Evolutionary conservation across 2,329 filamentous ascomycete species (phyloP).

Genomic region (Aureobasidium pullulans): DNA sequence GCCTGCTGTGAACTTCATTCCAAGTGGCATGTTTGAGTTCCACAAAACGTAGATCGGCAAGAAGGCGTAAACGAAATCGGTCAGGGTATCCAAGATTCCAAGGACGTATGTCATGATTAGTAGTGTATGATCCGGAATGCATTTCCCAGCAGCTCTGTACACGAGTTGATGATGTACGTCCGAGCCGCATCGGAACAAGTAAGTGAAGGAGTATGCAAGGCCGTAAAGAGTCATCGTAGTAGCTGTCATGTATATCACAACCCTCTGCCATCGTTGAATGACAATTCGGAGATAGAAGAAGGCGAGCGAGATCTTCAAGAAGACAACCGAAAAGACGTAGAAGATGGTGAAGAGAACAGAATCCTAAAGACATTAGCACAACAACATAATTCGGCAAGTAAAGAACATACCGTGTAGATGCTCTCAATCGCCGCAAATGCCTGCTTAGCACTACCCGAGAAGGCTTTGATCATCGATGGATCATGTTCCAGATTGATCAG

Average conservation of each 20-base stretch:
- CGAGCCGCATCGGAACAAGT: constrained; percentile 25
- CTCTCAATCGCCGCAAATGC: not conserved
- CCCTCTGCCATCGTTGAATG: constrained; percentile 30
- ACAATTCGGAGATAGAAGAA: constrained; percentile 40
- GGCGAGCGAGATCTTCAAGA: constrained; percentile 38
- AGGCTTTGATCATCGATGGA: not conserved
- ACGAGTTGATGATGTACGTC: constrained; percentile 19
- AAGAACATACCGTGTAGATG: not conserved
- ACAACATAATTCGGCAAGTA: no score
- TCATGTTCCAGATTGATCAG: not conserved
- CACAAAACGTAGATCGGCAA: constrained; percentile 35
- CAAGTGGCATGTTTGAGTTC: constrained; percentile 34
- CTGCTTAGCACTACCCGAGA: not conserved
- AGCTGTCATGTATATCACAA: constrained; percentile 22
- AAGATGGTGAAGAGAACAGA: constrained; percentile 23
- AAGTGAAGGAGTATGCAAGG: constrained; percentile 25
- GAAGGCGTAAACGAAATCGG: constrained; percentile 29
- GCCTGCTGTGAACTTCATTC: constrained; percentile 34
- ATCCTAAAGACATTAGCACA: not conserved
- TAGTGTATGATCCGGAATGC: constrained; percentile 17
- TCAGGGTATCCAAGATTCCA: constrained; percentile 29
- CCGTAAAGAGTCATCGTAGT: constrained; percentile 24
- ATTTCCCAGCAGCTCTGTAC: constrained; percentile 16
- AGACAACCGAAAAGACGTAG: constrained; percentile 33
- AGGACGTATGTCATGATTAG: constrained; percentile 20